Evolutionary conservation across 192 early-diverging fungal species (phyloP).

Genomic region (Geranomyces michiganensis): DNA sequence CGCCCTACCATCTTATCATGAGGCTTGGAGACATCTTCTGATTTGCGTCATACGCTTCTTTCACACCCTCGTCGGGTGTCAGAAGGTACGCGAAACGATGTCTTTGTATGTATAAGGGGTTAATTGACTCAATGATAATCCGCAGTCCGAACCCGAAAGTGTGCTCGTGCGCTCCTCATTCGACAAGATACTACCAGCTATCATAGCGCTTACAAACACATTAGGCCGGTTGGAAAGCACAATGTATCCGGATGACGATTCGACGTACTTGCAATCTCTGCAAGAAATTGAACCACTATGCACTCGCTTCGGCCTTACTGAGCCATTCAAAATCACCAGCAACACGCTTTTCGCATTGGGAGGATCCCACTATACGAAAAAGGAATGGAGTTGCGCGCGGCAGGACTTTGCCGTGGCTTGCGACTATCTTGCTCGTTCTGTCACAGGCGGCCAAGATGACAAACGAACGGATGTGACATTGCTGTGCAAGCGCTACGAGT

Average conservation of each 20-base stretch:
- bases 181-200: too few species aligned
- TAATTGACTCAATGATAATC: too few species aligned
- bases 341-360: slow-evolving; percentile 12
- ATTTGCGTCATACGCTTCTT: too few species aligned
- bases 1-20: too few species aligned
- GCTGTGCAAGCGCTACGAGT: slow-evolving; percentile 8
- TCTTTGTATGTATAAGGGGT: too few species aligned
- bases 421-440: background rate
- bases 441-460: background rate
- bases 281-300: background rate
- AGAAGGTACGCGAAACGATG: too few species aligned
- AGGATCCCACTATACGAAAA: slow-evolving; percentile 1
- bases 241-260: background rate
- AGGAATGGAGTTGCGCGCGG: background rate
- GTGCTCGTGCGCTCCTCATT: too few species aligned
- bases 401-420: background rate
- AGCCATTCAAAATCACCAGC: background rate
- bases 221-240: background rate
- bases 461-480: background rate
- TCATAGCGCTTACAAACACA: background rate
- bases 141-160: too few species aligned
- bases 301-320: background rate
- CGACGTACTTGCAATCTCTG: background rate
- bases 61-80: too few species aligned
- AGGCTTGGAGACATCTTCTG: too few species aligned